Conservation (phyloP, 2,329 filamentous ascomycete species). For the Ploettnerulaceae sp. region DNA sequence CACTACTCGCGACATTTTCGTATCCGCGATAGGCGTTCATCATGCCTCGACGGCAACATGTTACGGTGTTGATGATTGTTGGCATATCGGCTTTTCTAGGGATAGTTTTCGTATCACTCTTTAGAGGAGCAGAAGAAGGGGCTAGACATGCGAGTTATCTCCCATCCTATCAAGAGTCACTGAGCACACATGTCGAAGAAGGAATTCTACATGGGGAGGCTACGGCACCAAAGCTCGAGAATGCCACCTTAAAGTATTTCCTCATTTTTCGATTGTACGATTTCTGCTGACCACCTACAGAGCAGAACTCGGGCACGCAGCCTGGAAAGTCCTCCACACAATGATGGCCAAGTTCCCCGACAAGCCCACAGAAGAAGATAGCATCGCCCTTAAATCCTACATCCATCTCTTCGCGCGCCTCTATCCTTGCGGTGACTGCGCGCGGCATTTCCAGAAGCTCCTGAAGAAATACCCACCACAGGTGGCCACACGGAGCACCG, state of each 20-base stretch:
- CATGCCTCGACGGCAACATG: conserved; percentile 40
- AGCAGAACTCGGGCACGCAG: conserved; percentile 59
- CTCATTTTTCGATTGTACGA: not conserved
- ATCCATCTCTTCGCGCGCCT: conserved; percentile 63
- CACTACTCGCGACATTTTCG: not conserved
- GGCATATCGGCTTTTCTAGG: conserved; percentile 53
- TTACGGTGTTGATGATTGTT: conserved; percentile 49
- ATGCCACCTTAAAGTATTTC: conserved; percentile 70
- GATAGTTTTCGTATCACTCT: conserved; percentile 51
- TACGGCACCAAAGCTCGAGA: conserved; percentile 77
- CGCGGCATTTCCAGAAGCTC: conserved; percentile 59
- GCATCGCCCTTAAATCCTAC: conserved; percentile 57
- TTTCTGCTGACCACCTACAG: conserved; percentile 24
- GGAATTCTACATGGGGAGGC: conserved; percentile 59
- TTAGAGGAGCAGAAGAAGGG: conserved; percentile 21
- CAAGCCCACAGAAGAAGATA: conserved; percentile 57
- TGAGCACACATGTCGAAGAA: conserved; percentile 36
- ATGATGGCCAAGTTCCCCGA: conserved; percentile 68
- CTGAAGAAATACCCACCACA: conserved; percentile 61
- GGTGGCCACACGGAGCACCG: conserved; percentile 56
- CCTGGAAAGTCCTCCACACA: conserved; percentile 67
- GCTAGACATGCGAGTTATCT: conserved; percentile 20
- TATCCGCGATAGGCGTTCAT: conserved; percentile 6
- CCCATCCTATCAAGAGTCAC: conserved; percentile 17
- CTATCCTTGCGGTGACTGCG: conserved; percentile 68